Conservation (phyloP, 495 filamentous ascomycete species). For the Cetradonia linearis region DNA sequence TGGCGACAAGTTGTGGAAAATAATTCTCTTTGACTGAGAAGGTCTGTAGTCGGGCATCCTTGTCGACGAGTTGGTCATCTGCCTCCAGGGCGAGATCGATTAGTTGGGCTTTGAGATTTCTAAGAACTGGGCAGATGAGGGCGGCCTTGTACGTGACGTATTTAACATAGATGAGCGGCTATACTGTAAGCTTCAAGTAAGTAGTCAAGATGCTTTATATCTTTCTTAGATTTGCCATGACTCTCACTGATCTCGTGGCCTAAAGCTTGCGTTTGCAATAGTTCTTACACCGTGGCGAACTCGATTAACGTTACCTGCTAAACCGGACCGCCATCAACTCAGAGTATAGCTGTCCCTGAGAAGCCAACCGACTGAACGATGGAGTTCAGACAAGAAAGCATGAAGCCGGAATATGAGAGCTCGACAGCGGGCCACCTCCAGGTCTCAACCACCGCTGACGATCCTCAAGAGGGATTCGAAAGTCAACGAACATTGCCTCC, state of each 20-base stretch:
- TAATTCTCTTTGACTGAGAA: background rate
- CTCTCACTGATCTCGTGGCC: too few relatives aligned
- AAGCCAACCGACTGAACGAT: background rate
- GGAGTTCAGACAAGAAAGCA: background rate
- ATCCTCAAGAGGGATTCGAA: background rate
- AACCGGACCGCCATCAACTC: background rate
- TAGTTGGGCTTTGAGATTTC: conserved; percentile 1
- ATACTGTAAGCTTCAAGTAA: background rate
- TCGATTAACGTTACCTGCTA: background rate
- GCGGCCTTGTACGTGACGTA: background rate
- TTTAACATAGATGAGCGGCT: conserved; percentile 5
- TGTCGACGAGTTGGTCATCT: background rate
- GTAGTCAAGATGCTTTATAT: conserved; percentile 6
- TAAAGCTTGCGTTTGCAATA: too few relatives aligned
- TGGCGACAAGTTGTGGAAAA: background rate
- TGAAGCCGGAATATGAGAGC: background rate
- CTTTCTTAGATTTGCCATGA: background rate
- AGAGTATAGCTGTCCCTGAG: background rate
- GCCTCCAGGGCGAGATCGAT: background rate
- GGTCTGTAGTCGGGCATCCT: background rate
- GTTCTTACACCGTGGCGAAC: too few relatives aligned
- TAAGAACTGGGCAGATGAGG: background rate
- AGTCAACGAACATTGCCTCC: background rate
- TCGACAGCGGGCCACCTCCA: background rate
- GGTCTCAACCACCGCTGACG: background rate